Evolutionary conservation across 2,329 filamentous ascomycete species (phyloP).

Genomic region (Cladophialophora bantiana): DNA sequence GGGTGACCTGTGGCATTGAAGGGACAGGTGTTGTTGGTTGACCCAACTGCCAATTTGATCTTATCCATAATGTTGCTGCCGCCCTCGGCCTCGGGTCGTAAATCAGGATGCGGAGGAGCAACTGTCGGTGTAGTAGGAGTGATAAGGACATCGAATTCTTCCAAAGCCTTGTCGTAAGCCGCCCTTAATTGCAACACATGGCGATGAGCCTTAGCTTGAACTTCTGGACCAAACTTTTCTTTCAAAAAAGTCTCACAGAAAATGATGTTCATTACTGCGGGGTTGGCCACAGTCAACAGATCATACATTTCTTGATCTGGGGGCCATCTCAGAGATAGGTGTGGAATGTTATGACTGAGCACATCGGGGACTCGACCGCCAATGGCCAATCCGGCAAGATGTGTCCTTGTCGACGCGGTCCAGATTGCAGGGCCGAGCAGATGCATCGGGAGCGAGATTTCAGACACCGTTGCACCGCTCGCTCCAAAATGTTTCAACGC

Average conservation of each 20-base stretch:
- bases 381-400: conserved; percentile 46
- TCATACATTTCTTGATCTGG: conserved; percentile 54
- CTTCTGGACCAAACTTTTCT: conserved; percentile 43
- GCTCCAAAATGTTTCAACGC: conserved; percentile 48
- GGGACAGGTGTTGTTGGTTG: conserved; percentile 54
- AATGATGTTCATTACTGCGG: conserved; percentile 55
- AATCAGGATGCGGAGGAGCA: conserved; percentile 51
- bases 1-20: conserved; percentile 62
- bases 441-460: conserved; percentile 59
- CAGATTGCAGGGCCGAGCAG: conserved; percentile 56
- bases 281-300: conserved; percentile 52
- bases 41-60: conserved; percentile 54
- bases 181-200: conserved; percentile 56
- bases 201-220: conserved; percentile 56
- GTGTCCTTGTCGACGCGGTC: conserved; percentile 51
- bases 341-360: conserved; percentile 45
- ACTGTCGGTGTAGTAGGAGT: conserved; percentile 58
- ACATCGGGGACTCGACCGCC: conserved; percentile 44
- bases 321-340: conserved; percentile 46
- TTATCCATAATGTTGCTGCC: conserved; percentile 49
- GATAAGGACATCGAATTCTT: conserved; percentile 57
- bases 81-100: conserved; percentile 37
- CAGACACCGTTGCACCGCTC: conserved; percentile 54
- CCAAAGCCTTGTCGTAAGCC: conserved; percentile 56
- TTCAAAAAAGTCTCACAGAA: conserved; percentile 48